Conservation (phyloP, 768 basidiomycete genomes). For the Kwoniella europaea region DNA sequence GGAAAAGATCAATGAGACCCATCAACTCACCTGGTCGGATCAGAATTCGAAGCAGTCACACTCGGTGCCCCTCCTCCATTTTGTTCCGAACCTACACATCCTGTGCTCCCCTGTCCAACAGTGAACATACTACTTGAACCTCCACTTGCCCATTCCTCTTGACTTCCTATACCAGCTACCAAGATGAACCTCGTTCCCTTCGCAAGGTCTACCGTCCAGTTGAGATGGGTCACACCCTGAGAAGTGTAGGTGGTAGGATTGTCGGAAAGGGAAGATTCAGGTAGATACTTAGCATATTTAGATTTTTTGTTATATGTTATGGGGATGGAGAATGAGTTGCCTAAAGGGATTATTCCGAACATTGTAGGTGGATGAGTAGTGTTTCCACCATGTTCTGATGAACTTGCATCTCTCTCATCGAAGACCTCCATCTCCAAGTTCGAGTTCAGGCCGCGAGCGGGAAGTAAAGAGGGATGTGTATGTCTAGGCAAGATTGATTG, state of each 20-base stretch:
- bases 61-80: conserved; percentile 32
- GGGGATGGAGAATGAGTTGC: conserved; percentile 50
- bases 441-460: not conserved
- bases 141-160: conserved; percentile 52
- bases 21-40: conserved; percentile 13
- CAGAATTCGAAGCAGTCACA: conserved; percentile 35
- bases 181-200: conserved; percentile 52
- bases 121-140: conserved; percentile 46
- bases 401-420: conserved; percentile 25
- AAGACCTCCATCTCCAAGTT: not conserved
- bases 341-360: conserved; percentile 53
- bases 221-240: conserved; percentile 43
- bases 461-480: not conserved
- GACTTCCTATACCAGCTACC: conserved; percentile 49
- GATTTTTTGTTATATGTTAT: conserved; percentile 38
- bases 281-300: conserved; percentile 38
- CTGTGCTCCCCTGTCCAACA: conserved; percentile 45
- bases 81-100: conserved; percentile 29
- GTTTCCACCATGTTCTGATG: conserved; percentile 42
- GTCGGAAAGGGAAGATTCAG: conserved; percentile 37
- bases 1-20: no score
- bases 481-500: not conserved
- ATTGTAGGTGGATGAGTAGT: conserved; percentile 51
- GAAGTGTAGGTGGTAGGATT: conserved; percentile 42
- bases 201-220: conserved; percentile 49